Base-by-base conservation (phyloP, 495 filamentous ascomycete species). In the Penicillium nucicola region DNA sequence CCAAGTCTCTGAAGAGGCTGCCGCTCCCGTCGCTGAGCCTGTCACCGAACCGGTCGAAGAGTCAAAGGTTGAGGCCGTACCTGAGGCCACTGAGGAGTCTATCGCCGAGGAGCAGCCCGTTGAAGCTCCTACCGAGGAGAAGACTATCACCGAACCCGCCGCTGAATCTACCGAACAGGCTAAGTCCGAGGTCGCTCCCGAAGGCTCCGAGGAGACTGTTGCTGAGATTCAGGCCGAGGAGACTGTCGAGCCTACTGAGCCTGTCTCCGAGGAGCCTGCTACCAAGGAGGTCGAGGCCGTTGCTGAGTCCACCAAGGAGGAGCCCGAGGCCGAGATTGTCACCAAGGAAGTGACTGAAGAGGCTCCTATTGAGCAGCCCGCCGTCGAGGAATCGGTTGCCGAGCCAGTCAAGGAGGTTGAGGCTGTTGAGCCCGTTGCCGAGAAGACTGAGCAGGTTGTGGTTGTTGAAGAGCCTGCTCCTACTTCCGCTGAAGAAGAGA, bases 201-300 rank as follows among this genome's bases (percentile, higher is more conserved):
- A 53, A 7, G 7, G 45, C 10, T 22, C 37, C 5, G 44, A 43
- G 10, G 48, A 50, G n/a, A 18, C 37, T 15, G 5, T 41, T 15
- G 36, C 34, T 2, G 57, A 58, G 37, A 35, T 53, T 18, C 48
- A 17, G 14, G 12, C 39, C 12, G 50, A 39, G 22, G 38, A 47
- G 37, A 47, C 42, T 11, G 44, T 43, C 5, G 47, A 44, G 42
- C 20, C 40, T 15, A 18, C 17, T 14, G 25, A 44, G 25, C 7
- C 10, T 23, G 14, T 45, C 30, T 33, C 18, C 19, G 53, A 48
- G 9, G 50, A 53, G 38, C 52, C 61, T 19, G 43, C 54, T 1
- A 20, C 38, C 6, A 30, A 38, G 19, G 61, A 61, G 40, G 35
- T 48, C 50, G 46, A 58, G 17, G 17, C 46, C 22, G 41, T 43